Percentiles rank a stretch among this genome's conserved stretches.
phyloP scores from a whole-genome alignment of 768 basidiomycete genomes.

The Lyophyllum atratum region DNA sequence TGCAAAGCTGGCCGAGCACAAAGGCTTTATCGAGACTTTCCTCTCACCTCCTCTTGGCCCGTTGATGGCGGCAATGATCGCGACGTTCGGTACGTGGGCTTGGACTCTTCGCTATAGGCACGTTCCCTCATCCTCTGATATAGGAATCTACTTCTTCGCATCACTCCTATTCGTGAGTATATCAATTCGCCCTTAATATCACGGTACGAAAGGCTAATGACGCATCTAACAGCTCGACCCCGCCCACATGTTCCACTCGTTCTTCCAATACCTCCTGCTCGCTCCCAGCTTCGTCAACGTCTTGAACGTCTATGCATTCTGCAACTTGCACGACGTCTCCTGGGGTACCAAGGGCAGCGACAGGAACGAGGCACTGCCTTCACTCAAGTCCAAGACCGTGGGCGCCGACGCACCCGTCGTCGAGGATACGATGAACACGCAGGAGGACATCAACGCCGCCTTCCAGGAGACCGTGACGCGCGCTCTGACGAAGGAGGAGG shows the following conservation, averaged over 20 bases:
- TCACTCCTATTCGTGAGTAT: slow-evolving; percentile 81
- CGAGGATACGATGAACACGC: slow-evolving; percentile 70
- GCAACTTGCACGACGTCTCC: slow-evolving; percentile 91
- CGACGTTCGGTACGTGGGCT: slow-evolving; percentile 70
- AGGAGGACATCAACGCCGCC: slow-evolving; percentile 77
- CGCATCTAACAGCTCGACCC: slow-evolving; percentile 75
- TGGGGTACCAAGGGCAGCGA: slow-evolving; percentile 97
- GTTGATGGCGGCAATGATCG: slow-evolving; percentile 83
- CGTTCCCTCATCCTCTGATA: not conserved
- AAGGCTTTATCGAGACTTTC: slow-evolving; percentile 60
- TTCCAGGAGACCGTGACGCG: slow-evolving; percentile 85
- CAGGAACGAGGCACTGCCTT: slow-evolving; percentile 77
- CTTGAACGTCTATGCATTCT: slow-evolving; percentile 95
- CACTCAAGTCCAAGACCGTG: slow-evolving; percentile 54
- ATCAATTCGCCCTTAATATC: not conserved
- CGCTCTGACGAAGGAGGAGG: slow-evolving; percentile 64
- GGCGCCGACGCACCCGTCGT: slow-evolving; percentile 69
- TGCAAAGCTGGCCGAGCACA: slow-evolving; percentile 41
- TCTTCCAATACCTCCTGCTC: slow-evolving; percentile 85
- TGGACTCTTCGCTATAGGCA: not conserved
- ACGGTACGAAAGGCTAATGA: not conserved
- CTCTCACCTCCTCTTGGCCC: slow-evolving; percentile 81
- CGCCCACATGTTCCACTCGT: slow-evolving; percentile 96
- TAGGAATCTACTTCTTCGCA: slow-evolving; percentile 78
- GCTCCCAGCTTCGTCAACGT: slow-evolving; percentile 95